These are phyloP conservation scores for Camelina sativa DNA, from an alignment of 345 rosid genomes.

Conservation along the genomic window DNA sequence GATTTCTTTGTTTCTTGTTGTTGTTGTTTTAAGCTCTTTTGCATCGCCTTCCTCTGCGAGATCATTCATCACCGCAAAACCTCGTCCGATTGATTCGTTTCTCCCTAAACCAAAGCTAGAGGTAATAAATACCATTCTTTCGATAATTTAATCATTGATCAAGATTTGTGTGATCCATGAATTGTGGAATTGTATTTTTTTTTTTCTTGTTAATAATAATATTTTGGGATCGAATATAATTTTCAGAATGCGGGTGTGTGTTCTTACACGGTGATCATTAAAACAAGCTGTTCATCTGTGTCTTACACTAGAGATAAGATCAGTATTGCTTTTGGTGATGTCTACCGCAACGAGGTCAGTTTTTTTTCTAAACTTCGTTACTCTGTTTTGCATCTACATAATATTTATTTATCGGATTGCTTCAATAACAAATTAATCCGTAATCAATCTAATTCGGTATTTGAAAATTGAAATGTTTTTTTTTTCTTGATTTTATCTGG, in stretches of 20 bases:
- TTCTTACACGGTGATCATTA: constrained; percentile 55
- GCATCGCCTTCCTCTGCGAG: constrained; percentile 39
- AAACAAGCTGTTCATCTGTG: constrained; percentile 71
- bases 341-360: constrained; percentile 67
- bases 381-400: constrained; percentile 17
- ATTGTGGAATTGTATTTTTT: no score
- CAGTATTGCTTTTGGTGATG: constrained; percentile 74
- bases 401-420: background rate
- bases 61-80: constrained; percentile 39
- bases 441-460: background rate
- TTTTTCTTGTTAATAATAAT: no score
- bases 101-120: constrained; percentile 43
- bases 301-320: constrained; percentile 64
- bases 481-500: background rate
- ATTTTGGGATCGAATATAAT: background rate
- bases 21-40: constrained; percentile 25
- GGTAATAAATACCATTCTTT: constrained; percentile 41
- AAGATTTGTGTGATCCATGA: constrained; percentile 17
- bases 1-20: constrained; percentile 39
- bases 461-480: no score
- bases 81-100: constrained; percentile 45
- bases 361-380: background rate
- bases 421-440: background rate
- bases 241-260: constrained; percentile 51
- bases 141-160: background rate